These are phyloP conservation scores for Carex kokanica DNA, from an alignment of 176 grass and related monocot species.

Conservation along the genomic window DNA sequence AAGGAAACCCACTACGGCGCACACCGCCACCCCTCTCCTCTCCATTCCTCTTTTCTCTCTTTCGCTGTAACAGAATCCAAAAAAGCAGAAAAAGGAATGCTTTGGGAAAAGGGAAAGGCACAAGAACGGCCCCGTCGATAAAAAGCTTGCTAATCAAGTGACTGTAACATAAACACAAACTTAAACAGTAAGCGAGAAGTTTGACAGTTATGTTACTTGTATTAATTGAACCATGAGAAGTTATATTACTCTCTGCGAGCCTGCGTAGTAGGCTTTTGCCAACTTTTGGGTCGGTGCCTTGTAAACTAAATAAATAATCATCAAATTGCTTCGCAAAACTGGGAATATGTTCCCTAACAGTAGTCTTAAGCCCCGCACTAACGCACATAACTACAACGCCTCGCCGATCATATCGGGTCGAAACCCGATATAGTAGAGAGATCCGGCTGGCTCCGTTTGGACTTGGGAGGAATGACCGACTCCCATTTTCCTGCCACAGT, in stretches of 20 bases:
- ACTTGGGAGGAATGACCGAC: too few relatives aligned
- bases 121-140: neutral
- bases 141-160: conserved; percentile 23
- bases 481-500: too few relatives aligned
- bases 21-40: conserved; percentile 59
- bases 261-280: neutral
- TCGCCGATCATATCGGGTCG: neutral
- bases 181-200: neutral
- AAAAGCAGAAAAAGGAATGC: neutral
- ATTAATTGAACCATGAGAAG: neutral
- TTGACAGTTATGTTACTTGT: neutral
- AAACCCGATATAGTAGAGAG: neutral
- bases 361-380: neutral
- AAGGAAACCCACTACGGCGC: conserved; percentile 63
- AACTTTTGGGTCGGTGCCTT: neutral
- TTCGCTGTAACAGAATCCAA: neutral
- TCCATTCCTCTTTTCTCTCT: conserved; percentile 41
- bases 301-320: neutral
- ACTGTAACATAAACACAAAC: neutral
- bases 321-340: conserved; percentile 1
- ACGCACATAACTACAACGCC: neutral
- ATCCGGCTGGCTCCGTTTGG: neutral
- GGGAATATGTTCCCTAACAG: neutral
- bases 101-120: conserved; percentile 15
- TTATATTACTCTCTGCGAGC: neutral